Base-by-base conservation (phyloP, 257 asterid genomes). In the Fraxinus americana region DNA sequence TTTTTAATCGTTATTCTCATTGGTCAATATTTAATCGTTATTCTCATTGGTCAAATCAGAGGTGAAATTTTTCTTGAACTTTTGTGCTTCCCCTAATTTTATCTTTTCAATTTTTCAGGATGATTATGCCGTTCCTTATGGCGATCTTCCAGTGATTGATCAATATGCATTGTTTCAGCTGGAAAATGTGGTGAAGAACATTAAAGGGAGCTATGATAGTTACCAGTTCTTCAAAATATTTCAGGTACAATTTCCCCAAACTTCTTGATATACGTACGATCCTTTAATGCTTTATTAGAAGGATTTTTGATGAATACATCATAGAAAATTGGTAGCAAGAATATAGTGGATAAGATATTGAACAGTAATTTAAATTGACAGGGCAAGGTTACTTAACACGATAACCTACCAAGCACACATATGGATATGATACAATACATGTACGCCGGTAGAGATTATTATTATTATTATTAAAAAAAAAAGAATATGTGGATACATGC, bases 211-310 rank as follows among this genome's bases (percentile, higher is more conserved):
- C 93, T 95, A 95, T 65, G 96, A 95, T 78, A 80, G 75, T 80
- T 92, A 90, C 81, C 99, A 95, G 87, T 95, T 95, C 91, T 95
- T 88, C 89, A 95, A 90, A 86, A 93, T 91, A 75, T 95, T 91
- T 79, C 99, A 95, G 99, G 99, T 92, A 84, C 78, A 38, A 71
- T 52, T 70, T 36, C 57, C 71, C 48, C 48, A 41, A 25, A 23
- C 29, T n/a, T 36, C 61, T 38, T 43, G 17, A 69, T 50, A 54
- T 61, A 21, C 32, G 25, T 8, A 45, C 21, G 34, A 79, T 63
- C 36, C 72, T 50, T 79, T 4, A 32, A 4, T 25, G 63, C 41
- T 76, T 79, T 38, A 36, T 9, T 45, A 6, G 11, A n/a, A 57
- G 65, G 72, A 71, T 63, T 63, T 17, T 76, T 35, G 52, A 48